A percentile compares a stretch with the other conserved stretches of the same genome.
Conservation (phyloP, 306 rosid genomes). For the Medicago ruthenica region DNA sequence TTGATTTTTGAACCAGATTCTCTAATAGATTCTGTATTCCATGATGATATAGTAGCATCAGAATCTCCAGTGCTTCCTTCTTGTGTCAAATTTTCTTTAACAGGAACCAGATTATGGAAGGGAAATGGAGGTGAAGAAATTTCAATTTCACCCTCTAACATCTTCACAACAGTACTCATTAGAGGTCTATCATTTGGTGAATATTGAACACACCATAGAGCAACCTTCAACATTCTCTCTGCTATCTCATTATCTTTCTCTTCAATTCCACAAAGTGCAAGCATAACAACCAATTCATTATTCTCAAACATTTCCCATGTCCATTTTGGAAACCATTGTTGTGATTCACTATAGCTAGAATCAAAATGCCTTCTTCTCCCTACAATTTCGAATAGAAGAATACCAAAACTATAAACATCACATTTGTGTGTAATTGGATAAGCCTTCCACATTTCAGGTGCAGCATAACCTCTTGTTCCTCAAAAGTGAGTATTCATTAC, state of each 20-base stretch:
- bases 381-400: constrained; percentile 52
- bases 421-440: constrained; percentile 47
- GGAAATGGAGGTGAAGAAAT: constrained; percentile 55
- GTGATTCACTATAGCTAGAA: constrained; percentile 40
- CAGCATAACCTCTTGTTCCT: constrained; percentile 61
- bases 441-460: constrained; percentile 60
- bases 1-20: neutral
- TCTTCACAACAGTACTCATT: constrained; percentile 59
- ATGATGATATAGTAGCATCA: constrained; percentile 35
- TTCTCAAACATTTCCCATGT: constrained; percentile 59
- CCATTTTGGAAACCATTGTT: constrained; percentile 57
- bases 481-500: constrained; percentile 42
- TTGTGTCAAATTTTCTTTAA: constrained; percentile 11
- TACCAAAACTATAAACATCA: constrained; percentile 58
- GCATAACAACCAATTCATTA: constrained; percentile 48
- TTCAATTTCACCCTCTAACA: constrained; percentile 54
- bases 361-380: constrained; percentile 60
- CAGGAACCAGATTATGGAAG: constrained; percentile 43
- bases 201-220: constrained; percentile 60
- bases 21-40: constrained; percentile 7
- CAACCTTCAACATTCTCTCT: constrained; percentile 55
- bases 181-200: constrained; percentile 54
- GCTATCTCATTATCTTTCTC: constrained; percentile 47
- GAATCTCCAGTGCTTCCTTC: constrained; percentile 37
- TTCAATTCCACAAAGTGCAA: constrained; percentile 53